These are phyloP conservation scores for Eragrostis tef DNA, from an alignment of 202 grass and related monocot genomes.

Conservation along the genomic window DNA sequence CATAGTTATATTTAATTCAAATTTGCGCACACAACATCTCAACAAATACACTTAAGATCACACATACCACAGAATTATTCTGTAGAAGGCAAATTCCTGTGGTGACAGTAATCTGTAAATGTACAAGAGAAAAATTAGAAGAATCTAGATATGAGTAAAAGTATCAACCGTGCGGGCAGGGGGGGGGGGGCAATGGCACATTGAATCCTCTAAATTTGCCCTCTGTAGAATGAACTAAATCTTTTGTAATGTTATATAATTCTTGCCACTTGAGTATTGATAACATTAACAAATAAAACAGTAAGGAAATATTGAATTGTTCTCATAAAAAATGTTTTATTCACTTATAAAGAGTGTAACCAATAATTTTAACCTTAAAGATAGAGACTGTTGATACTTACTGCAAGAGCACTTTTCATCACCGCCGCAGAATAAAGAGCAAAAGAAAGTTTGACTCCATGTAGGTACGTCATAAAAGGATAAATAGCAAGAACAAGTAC, in stretches of 20 bases:
- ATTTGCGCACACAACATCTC: background rate
- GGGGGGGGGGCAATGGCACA: too few relatives aligned
- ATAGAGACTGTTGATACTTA: constrained; percentile 14
- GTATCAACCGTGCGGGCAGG: too few relatives aligned
- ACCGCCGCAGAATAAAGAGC: constrained; percentile 48
- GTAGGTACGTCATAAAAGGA: constrained; percentile 68
- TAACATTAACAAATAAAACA: background rate
- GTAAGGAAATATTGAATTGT: background rate
- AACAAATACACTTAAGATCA: background rate
- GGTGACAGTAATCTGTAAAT: constrained; percentile 31
- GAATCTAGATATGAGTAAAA: background rate
- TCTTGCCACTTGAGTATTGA: background rate
- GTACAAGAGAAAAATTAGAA: background rate
- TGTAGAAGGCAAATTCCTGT: constrained; percentile 47
- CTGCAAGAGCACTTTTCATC: constrained; percentile 38
- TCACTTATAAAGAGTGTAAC: background rate
- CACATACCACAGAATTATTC: constrained; percentile 88
- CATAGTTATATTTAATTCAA: background rate
- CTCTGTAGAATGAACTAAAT: background rate
- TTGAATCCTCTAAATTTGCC: background rate
- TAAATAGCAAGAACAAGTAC: constrained; percentile 52
- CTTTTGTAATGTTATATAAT: background rate
- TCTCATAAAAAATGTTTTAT: background rate
- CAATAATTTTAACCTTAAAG: background rate
- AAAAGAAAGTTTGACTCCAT: constrained; percentile 38